Conservation (phyloP, 2,329 filamentous ascomycete genomes). For the Cercospora brassicicola region DNA sequence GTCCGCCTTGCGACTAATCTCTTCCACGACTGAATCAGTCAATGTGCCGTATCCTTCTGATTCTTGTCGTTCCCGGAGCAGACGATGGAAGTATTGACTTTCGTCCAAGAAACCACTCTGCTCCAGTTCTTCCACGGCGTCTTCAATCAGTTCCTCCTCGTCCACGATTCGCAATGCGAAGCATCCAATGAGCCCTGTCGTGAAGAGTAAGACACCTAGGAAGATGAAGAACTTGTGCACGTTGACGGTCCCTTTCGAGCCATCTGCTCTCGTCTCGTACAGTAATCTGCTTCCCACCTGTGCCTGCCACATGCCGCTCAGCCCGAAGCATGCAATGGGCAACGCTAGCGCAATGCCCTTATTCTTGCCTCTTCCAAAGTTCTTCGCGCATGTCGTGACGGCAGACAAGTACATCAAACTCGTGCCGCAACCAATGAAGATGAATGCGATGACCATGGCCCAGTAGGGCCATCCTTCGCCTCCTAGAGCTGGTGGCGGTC, state of each 20-base stretch:
- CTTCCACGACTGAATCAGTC: conserved; percentile 47
- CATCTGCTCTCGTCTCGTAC: conserved; percentile 66
- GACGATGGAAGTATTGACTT: conserved; percentile 67
- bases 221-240: conserved; percentile 90
- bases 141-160: conserved; percentile 83
- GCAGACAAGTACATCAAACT: conserved; percentile 85
- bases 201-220: conserved; percentile 68
- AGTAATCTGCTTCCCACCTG: conserved; percentile 80
- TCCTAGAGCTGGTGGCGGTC: conserved; percentile 54
- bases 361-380: conserved; percentile 86
- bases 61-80: conserved; percentile 44
- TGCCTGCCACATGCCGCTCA: conserved; percentile 95
- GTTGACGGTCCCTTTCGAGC: conserved; percentile 60
- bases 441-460: conserved; percentile 82
- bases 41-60: conserved; percentile 63
- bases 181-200: conserved; percentile 70
- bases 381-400: conserved; percentile 96
- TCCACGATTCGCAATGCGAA: conserved; percentile 77
- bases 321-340: conserved; percentile 87
- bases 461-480: conserved; percentile 68
- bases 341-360: conserved; percentile 85
- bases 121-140: conserved; percentile 87
- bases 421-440: conserved; percentile 78
- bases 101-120: conserved; percentile 78
- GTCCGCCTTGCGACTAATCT: conserved; percentile 49